Evolutionary conservation across 306 rosid genomes (phyloP), one percentile per base, ranked within the genome.

Genomic region (Pachyrhizus erosus): DNA sequence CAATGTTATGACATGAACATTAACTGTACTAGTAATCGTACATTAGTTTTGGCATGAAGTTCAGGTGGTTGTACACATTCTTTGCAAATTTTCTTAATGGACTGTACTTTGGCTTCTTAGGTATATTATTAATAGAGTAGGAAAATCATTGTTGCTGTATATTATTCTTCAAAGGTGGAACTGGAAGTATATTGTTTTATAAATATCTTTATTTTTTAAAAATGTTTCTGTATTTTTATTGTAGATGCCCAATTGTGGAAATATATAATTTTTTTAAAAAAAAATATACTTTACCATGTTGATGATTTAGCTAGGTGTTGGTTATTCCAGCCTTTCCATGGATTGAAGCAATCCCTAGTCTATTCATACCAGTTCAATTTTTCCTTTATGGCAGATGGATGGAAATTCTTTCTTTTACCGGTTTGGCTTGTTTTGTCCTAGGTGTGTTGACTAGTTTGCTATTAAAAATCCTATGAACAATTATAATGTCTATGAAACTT

Each of bases 301-400:
- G 29, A 55, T 55, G 15, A 55, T 70, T 46, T 34, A 21, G 66
- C 74, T 34, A 58, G 67, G 9, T 33, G 5, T 79, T 73, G 76
- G 64, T 51, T 26, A 13, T 24, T 60, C 12, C n/a, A 7, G 26
- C 61, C 57, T 42, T 73, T 64, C 80, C 45, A 20, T 33, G 52
- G 64, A 39, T 66, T 76, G 70, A 31, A 73, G 45, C 70, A 55
- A 27, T n/a, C n/a, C n/a, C n/a, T n/a, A n/a, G n/a, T n/a, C n/a
- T n/a, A n/a, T n/a, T n/a, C 37, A 24, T 69, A 33, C 67, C 15
- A 48, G 24, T 84, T 11, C 26, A 29, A 31, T 75, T 80, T 83
- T 80, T 75, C 52, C 66, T 33, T 74, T 74, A 69, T 24, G 26
- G 78, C 61, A 45, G 45, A 79, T 77, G 75, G 34, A 39, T 77